Percentiles rank a stretch among this genome's conserved stretches.
These are phyloP conservation scores for Gossypium davidsonii DNA, from an alignment of 441 rosid genomes.

Conservation along the genomic window DNA sequence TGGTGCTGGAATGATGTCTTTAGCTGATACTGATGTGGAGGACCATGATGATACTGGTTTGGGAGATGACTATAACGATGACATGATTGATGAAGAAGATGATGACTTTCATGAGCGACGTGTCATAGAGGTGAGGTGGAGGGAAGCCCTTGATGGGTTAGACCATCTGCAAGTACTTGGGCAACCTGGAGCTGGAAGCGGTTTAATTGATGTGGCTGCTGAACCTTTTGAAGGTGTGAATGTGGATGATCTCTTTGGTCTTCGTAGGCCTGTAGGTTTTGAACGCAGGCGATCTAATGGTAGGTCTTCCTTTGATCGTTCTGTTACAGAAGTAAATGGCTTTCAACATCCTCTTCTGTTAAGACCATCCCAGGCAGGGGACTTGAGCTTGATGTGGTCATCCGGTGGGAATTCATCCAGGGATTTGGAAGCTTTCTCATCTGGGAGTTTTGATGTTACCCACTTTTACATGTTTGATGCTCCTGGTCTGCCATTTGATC, in stretches of 20 bases:
- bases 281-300: slow-evolving; percentile 81
- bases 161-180: slow-evolving; percentile 91
- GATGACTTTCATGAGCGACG: slow-evolving; percentile 90
- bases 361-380: slow-evolving; percentile 76
- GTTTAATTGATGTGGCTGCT: slow-evolving; percentile 81
- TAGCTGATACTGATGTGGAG: slow-evolving; percentile 90
- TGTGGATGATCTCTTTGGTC: slow-evolving; percentile 89
- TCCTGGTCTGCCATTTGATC: slow-evolving; percentile 81
- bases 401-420: slow-evolving; percentile 63
- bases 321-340: slow-evolving; percentile 72
- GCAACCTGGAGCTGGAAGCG: slow-evolving; percentile 68
- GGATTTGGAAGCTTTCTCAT: slow-evolving; percentile 65
- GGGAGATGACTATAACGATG: slow-evolving; percentile 91
- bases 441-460: slow-evolving; percentile 74
- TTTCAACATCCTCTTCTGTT: slow-evolving; percentile 91
- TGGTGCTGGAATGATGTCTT: slow-evolving; percentile 93
- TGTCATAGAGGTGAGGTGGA: slow-evolving; percentile 90
- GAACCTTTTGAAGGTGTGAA: slow-evolving; percentile 98
- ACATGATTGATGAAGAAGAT: slow-evolving; percentile 94
- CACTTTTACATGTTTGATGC: slow-evolving; percentile 95
- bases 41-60: slow-evolving; percentile 91
- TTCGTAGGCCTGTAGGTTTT: slow-evolving; percentile 83
- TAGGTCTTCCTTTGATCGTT: slow-evolving; percentile 68
- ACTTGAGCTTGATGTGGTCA: slow-evolving; percentile 58
- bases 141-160: slow-evolving; percentile 91